Base-by-base conservation (phyloP, 352 stramenopile genomes). In the Globisporangium cylindrosporum region DNA sequence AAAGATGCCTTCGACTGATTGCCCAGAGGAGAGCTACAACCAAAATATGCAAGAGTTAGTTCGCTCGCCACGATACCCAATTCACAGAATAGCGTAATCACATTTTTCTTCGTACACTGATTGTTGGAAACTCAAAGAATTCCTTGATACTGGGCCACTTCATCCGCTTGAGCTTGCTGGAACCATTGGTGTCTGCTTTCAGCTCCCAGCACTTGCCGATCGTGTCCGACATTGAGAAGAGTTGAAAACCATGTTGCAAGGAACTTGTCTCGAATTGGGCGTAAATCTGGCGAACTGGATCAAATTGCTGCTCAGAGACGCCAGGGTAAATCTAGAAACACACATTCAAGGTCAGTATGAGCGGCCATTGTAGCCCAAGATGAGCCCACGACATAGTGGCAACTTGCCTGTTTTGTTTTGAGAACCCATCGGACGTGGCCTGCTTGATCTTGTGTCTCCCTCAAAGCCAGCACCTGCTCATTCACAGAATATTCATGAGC, bases 91-190 rank as follows among this genome's bases (percentile, higher is more conserved):
- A n/a, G 2, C 18, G 15, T 4, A 22, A 22, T 6, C 10, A 7
- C 8, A 48, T 10, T 0, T 0, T 12, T 6, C 5, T 2, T 60
- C 77, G 36, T 64, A 84, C 79, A 55, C 41, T 27, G 53, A 74
- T 56, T 5, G 46, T 43, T 3, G 67, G 66, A 32, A 73, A 73
- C 9, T 73, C 75, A 25, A 84, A 78, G 27, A 71, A 84, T 25
- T 80, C 75, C 59, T 76, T 78, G 59, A 86, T 65, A 9, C 73
- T 80, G 24, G 79, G 77, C 77, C 77, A 86, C 38, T 66, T 49
- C 27, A 81, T 24, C 25, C 69, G 57, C 14, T 65, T 49, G 32
- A 9, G n/a, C 18, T 46, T 29, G 27, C 14, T 15, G 49, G n/a
- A 46, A n/a, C 48, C 15, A 24, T 1, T 8, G 22, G 7, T 15